Base-by-base conservation (phyloP, 257 asterid genomes). In the Solanum chaucha region DNA sequence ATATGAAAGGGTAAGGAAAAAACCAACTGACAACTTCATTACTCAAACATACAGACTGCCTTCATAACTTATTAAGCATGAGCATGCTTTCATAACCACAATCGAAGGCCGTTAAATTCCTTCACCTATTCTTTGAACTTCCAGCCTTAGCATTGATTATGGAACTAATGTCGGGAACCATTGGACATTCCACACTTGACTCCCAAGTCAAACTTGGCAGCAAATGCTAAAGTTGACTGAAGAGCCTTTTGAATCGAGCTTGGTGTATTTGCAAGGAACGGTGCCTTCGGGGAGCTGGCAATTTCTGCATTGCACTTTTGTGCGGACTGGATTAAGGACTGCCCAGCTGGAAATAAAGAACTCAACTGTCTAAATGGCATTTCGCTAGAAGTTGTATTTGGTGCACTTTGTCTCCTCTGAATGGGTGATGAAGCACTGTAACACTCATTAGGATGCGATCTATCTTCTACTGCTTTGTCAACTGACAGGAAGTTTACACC, bases 151-250 rank as follows among this genome's bases (percentile, higher is more conserved):
- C 14, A 32, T 84, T 88, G 89, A 82, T 70, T 87, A 36, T 30
- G 86, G 85, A 30, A 70, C 19, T 64, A 41, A 30, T 67, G 78
- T 38, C 46, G 41, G 77, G 81, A 77, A 70, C 65, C 86, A 82
- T 48, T 88, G 44, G 89, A 84, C 75, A 85, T 70, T 34, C 89
- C 87, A 51, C 87, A 85, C 95, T 84, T 95, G 84, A 93, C 91
- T 51, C 86, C 89, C 72, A 94, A 87, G 86, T 95, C 98, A 72
- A 96, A 90, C 89, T 94, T 91, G 41, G 94, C 95, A 32, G 98
- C 98, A 84, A 93, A 94, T 35, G 96, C 93, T 85, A 97, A 87
- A 71, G 98, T 92, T 88, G 98, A 91, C 35, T 89, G 92, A 83
- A 95, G 92, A 81, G 97, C 94, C 90, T 90, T 94, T 86, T 90